phyloP scores from a whole-genome alignment of 2,329 filamentous ascomycete species.

The Beauveria varroae region DNA sequence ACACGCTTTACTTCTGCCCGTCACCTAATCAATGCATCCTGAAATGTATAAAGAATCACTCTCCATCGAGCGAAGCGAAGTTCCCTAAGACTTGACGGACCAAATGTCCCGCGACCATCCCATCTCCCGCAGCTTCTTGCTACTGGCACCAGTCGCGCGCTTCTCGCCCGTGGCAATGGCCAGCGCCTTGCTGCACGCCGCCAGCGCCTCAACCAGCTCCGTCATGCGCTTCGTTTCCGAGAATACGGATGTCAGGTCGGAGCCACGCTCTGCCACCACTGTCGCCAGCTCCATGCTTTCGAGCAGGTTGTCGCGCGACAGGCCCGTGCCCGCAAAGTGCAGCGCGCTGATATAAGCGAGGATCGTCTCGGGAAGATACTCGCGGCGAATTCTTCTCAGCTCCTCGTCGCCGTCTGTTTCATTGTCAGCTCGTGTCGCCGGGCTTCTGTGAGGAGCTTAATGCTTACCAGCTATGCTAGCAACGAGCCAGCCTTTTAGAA shows the following conservation, averaged over 20 bases:
- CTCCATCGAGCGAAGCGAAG: background rate
- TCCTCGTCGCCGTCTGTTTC: constrained; percentile 49
- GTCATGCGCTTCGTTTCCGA: constrained; percentile 59
- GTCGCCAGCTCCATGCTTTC: constrained; percentile 83
- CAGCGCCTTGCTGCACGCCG: constrained; percentile 67
- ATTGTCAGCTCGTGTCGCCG: constrained; percentile 11
- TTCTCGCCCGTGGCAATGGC: constrained; percentile 49
- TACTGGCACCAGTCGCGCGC: constrained; percentile 39
- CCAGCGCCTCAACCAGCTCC: constrained; percentile 70
- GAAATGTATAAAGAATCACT: background rate
- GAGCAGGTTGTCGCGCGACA: constrained; percentile 69
- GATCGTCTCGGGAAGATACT: constrained; percentile 79
- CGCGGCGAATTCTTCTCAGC: constrained; percentile 58
- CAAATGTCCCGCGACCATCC: constrained; percentile 59
- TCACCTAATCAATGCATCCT: background rate
- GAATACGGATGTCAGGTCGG: constrained; percentile 59
- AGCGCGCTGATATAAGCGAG: constrained; percentile 77
- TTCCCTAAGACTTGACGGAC: constrained; percentile 41
- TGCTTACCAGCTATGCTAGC: constrained; percentile 46
- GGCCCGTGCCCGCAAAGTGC: constrained; percentile 66
- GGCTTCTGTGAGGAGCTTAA: background rate
- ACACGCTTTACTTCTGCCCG: background rate
- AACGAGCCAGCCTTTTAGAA: constrained; percentile 60
- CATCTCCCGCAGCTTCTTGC: constrained; percentile 53
- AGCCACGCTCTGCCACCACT: constrained; percentile 62